Evolutionary conservation across 2,329 filamentous ascomycete species (phyloP).

Genomic region (Neonectria magnoliae): DNA sequence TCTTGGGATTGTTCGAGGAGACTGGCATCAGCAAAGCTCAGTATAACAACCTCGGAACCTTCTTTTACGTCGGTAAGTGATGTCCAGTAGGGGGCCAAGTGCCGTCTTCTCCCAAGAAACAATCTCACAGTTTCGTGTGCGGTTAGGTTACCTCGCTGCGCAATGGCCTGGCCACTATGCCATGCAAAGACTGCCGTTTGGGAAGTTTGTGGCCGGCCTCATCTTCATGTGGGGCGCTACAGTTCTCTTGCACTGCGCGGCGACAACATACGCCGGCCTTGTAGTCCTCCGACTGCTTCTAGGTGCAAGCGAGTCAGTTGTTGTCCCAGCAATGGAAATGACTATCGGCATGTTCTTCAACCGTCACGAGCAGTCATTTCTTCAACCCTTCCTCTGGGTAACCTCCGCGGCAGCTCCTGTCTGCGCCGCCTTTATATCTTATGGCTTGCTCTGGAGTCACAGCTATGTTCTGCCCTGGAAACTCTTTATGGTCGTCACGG

Average conservation of each 20-base stretch:
- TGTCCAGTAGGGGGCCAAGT: background rate
- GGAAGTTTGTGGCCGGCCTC: constrained; percentile 47
- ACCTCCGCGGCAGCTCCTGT: constrained; percentile 49
- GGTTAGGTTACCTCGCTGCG: constrained; percentile 48
- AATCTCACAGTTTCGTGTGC: background rate
- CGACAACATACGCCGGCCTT: constrained; percentile 48
- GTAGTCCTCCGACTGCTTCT: constrained; percentile 50
- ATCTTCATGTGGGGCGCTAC: constrained; percentile 49
- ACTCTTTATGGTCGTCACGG: constrained; percentile 51
- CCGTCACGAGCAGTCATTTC: constrained; percentile 45
- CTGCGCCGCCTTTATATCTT: constrained; percentile 51
- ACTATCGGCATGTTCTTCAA: constrained; percentile 53
- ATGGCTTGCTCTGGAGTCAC: constrained; percentile 51
- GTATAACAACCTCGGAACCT: constrained; percentile 54
- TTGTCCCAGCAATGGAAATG: constrained; percentile 53
- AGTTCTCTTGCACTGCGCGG: constrained; percentile 51
- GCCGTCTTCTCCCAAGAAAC: background rate
- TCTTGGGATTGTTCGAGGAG: constrained; percentile 54
- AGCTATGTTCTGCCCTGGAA: constrained; percentile 50
- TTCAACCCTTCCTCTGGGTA: constrained; percentile 48
- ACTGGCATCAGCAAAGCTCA: constrained; percentile 49
- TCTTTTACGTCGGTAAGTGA: constrained; percentile 53
- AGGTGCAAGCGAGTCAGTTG: constrained; percentile 48
- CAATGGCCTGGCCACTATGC: constrained; percentile 53
- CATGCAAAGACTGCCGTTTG: constrained; percentile 51